Evolutionary conservation across 257 asterid genomes (phyloP), one percentile per base, ranked within the genome.

Genomic region (Lantana camara): DNA sequence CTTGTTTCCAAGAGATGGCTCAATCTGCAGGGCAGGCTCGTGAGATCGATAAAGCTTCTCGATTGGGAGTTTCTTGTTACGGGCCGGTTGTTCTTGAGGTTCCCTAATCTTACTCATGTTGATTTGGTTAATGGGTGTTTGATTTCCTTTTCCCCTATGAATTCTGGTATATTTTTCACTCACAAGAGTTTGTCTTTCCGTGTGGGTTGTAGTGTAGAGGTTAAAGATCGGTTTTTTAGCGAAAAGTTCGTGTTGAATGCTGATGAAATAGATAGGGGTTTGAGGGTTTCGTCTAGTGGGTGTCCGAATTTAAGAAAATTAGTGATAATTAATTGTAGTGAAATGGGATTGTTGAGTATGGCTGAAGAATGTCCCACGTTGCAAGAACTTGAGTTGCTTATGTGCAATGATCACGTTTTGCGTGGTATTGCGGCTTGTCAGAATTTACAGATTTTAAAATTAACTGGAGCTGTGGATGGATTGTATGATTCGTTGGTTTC

Each of bases 1-100:
- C 88, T 89, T 9, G 95, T 89, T 11, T 89, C 90, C 15, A 89
- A 79, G 50, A 66, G 95, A 24, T 89, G 96, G 96, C 83, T 89
- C 57, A 53, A 80, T 61, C 78, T 86, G 35, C 92, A 86, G 51
- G 96, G 96, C 35, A 81, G 95, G 56, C 85, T 89, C 0, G 83
- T 82, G 7, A 77, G 92, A 54, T 83, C 95, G 6, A 30, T 89
- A 9, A 86, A 78, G 80, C 73, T 89, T 63, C 80, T 86, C 53
- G 90, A 79, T 24, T 86, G 96, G 96, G 85, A 83, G 15, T 86
- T 89, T 69, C 78, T 89, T 2, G 64, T 73, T 2, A 74, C 90
- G 0, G 88, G 95, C 53, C 65, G 95, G 50, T 62, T 86, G 72
- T 80, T 89, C 60, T 1, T 56, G 24, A 78, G 95, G 66, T 83